A percentile compares a stretch with the other conserved stretches of the same genome.
Conservation (phyloP, 805 yeast species). For the Candida quercuum region DNA sequence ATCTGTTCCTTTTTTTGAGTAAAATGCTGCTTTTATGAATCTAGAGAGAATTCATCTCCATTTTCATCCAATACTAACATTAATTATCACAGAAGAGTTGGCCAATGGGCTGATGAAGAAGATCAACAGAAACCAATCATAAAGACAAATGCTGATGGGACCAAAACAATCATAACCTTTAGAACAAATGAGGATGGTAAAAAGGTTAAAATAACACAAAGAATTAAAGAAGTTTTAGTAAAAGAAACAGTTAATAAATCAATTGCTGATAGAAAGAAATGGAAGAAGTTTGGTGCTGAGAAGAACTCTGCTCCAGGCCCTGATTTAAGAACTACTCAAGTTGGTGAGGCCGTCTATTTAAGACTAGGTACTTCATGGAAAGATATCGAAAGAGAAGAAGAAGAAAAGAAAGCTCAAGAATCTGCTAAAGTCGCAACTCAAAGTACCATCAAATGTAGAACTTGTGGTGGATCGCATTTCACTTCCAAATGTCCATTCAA, state of each 20-base stretch:
- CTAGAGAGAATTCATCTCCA: no score
- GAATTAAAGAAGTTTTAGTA: slow-evolving; percentile 67
- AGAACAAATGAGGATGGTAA: slow-evolving; percentile 72
- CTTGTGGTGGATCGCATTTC: slow-evolving; percentile 92
- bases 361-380: slow-evolving; percentile 75
- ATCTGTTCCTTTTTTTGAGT: no score
- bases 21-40: no score
- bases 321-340: slow-evolving; percentile 79
- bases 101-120: slow-evolving; percentile 35
- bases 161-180: slow-evolving; percentile 80
- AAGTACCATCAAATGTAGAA: slow-evolving; percentile 67
- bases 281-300: slow-evolving; percentile 88
- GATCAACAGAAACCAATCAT: slow-evolving; percentile 72
- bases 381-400: slow-evolving; percentile 69
- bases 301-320: slow-evolving; percentile 75
- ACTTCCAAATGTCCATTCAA: slow-evolving; percentile 94
- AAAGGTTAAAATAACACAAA: slow-evolving; percentile 84
- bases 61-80: no score
- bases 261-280: slow-evolving; percentile 82
- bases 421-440: slow-evolving; percentile 41
- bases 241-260: slow-evolving; percentile 78
- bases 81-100: slow-evolving; percentile 1
- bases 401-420: slow-evolving; percentile 43
- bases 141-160: slow-evolving; percentile 77
- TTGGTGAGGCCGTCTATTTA: slow-evolving; percentile 79